Evolutionary conservation across 371 early-diverging fungal genomes (phyloP), one percentile per base, ranked within the genome.

Genomic region (Mucor velutinosus): DNA sequence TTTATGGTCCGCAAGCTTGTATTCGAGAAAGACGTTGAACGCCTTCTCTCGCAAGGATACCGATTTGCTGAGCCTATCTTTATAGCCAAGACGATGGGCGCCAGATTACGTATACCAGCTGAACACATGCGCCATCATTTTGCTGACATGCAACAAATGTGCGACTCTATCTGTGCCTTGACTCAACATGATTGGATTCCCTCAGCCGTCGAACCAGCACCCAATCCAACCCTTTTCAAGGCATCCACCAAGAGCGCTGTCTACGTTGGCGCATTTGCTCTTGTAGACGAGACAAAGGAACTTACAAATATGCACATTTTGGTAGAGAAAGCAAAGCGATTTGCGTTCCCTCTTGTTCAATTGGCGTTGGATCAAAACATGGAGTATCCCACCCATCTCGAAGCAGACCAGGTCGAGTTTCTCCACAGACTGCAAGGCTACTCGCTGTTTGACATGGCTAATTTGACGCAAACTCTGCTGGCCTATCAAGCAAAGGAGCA

Each of bases 31-130:
- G 77, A 78, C 6, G 60, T 72, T 0, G 19, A 59, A 0, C 66
- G 70, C 17, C 57, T 81, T n/a, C 56, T 80, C 15, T 67, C 75
- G 3, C 76, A 67, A 39, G 84, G 84, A 2, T 83, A 74, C 59
- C 81, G 84, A 8, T 83, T 83, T 63, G 73, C 80, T 0, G 81
- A 81, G 21, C 62, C 81, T 1, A 41, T 70, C 15, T 81, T 77
- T 62, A 83, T 83, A 39, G 69, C 84, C 4, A 73, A 76, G 19
- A 76, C 74, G 0, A 83, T 83, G 81, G 80, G 75, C 12, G 29
- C 73, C 0, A 74, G 74, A 32, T 43, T 83, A 23, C 70, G 68
- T 5, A 75, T 83, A 5, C 78, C 84, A 8, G 56, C 66, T 0
- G 81, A 83, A 8, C 62, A 75, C 43, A 81, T 83, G 81, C 62